Evolutionary conservation across 2,329 filamentous ascomycete species (phyloP), one percentile per base, ranked within the genome.

Genomic region (Pseudogymnoascus sp.): DNA sequence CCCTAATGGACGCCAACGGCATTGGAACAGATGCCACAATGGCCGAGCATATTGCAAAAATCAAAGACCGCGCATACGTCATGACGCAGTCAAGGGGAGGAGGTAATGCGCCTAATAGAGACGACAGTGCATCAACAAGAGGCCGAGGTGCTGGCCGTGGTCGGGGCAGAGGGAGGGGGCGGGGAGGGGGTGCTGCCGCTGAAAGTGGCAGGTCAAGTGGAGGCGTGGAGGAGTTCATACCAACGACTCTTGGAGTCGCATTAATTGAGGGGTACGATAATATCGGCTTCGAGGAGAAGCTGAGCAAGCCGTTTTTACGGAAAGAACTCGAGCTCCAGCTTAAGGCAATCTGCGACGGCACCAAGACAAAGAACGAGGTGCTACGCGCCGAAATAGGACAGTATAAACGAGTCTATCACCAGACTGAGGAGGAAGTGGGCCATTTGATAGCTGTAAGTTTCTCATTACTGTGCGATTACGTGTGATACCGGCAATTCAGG

Each of bases 11-110:
- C 76, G 92, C 91, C 48, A 99, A 99, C 72, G 94, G 94, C 1
- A 99, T 99, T 66, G 94, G 94, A 10, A 99, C 94, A 8, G 94
- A 99, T 76, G 94, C 94, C 5, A 99, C 94, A 1, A 99, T 99
- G 94, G 94, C 94, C 0, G 94, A 99, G 70, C 94, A 99, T 72
- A 99, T 99, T 70, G 86, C 90, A 63, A 99, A 93, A 75, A 96
- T 99, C 69, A 92, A 97, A 74, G 85, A 92, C 63, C 82, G 94
- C 64, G 82, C 92, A 68, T 99, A 99, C 70, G 93, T 92, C 59
- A 84, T 86, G 62, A 87, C 88, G 71, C 71, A 84, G 76, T 71
- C 80, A 70, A 80, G 75, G 64, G 74, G 70, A 59, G 72, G 65
- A 65, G 72, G 74, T 35, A 67, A 71, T 61, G 64, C 72, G 62